These are phyloP conservation scores for Sclerotinia glacialis DNA, from an alignment of 2,329 filamentous ascomycete species.

Conservation along the genomic window DNA sequence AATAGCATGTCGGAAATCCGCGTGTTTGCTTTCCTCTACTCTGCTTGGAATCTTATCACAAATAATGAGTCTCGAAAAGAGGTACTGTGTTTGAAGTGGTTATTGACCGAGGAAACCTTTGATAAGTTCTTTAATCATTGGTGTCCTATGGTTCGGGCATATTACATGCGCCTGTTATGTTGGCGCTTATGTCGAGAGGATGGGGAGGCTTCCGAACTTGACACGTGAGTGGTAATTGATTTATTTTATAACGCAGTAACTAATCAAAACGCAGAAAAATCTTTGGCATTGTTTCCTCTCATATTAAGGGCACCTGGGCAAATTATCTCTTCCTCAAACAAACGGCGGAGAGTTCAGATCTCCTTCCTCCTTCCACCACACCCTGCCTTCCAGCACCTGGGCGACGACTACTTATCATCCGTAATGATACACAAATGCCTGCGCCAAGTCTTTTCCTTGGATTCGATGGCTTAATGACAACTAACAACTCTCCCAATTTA, in stretches of 20 bases:
- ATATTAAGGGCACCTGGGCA: constrained; percentile 60
- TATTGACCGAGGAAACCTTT: constrained; percentile 61
- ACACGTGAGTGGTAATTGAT: constrained; percentile 49
- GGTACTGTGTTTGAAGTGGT: constrained; percentile 59
- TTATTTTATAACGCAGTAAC: constrained; percentile 18
- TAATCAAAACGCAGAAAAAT: constrained; percentile 50
- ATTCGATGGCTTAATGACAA: constrained; percentile 55
- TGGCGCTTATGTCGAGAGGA: constrained; percentile 67
- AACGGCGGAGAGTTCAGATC: constrained; percentile 50
- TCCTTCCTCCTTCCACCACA: constrained; percentile 55
- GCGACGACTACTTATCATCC: constrained; percentile 65
- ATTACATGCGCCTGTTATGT: constrained; percentile 69
- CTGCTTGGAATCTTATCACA: constrained; percentile 59
- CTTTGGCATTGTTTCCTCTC: constrained; percentile 54
- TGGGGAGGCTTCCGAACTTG: constrained; percentile 50
- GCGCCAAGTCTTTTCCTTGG: constrained; percentile 51
- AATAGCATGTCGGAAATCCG: constrained; percentile 71
- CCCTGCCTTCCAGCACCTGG: constrained; percentile 69
- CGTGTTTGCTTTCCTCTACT: constrained; percentile 66
- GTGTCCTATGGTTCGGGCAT: constrained; percentile 76
- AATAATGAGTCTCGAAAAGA: constrained; percentile 56
- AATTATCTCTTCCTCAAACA: constrained; percentile 60
- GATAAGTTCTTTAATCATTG: constrained; percentile 69
- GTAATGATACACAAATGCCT: constrained; percentile 54
- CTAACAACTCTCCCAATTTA: constrained; percentile 17